Evolutionary conservation across 2,329 filamentous ascomycete species (phyloP).

Genomic region (Aspergillus fumigatiaffinis): DNA sequence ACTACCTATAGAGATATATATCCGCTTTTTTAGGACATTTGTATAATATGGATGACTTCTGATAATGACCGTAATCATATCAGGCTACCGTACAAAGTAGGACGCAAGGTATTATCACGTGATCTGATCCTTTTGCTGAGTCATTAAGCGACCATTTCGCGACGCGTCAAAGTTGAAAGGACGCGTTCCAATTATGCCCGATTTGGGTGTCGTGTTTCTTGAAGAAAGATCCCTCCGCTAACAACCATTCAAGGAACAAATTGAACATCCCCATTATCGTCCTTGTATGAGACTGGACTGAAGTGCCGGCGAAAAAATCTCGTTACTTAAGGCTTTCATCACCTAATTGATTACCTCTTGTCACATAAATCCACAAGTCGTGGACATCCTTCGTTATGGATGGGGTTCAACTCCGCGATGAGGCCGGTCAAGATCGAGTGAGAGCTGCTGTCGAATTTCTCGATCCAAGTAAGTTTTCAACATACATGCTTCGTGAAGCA

Average conservation of each 20-base stretch:
- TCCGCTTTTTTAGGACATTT: not conserved
- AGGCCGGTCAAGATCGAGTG: conserved; percentile 77
- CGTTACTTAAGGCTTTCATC: not conserved
- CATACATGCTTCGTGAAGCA: conserved; percentile 2
- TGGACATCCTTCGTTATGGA: conserved; percentile 55
- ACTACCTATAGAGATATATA: not conserved
- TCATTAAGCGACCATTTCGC: conserved; percentile 13
- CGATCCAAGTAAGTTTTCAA: conserved; percentile 69
- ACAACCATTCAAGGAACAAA: conserved; percentile 11
- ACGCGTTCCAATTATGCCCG: conserved; percentile 35
- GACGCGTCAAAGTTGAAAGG: conserved; percentile 4
- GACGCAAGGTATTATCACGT: not conserved
- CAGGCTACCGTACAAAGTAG: not conserved
- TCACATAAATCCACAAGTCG: conserved; percentile 9
- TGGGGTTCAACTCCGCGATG: conserved; percentile 72
- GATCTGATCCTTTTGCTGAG: conserved; percentile 4
- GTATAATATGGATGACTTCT: not conserved
- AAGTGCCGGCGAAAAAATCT: not conserved
- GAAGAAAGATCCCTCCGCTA: conserved; percentile 20
- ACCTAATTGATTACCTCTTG: conserved; percentile 3
- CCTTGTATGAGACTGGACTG: not conserved
- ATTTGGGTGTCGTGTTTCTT: conserved; percentile 25
- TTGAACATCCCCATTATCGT: not conserved
- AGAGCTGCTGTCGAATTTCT: conserved; percentile 88
- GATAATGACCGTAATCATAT: not conserved